Evolutionary conservation across 2,329 filamentous ascomycete genomes (phyloP).

Genomic region (Colletotrichum phormii): DNA sequence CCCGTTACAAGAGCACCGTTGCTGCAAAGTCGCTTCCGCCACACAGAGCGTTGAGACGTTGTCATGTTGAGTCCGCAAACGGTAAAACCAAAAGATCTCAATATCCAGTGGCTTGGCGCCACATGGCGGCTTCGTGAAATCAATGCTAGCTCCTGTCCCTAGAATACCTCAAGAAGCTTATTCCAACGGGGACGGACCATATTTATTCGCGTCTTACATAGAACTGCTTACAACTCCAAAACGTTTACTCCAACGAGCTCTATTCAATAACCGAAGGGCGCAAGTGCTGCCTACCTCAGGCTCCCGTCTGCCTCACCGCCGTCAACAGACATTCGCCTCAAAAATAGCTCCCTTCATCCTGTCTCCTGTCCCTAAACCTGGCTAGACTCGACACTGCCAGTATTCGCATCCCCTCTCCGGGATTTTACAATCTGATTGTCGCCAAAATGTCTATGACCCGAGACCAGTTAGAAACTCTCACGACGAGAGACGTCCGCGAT

Average conservation of each 20-base stretch:
- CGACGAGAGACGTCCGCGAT: constrained; percentile 53
- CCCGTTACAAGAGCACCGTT: not conserved
- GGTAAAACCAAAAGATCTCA: not conserved
- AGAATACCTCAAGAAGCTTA: not conserved
- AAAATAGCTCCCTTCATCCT: not conserved
- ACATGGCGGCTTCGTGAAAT: not conserved
- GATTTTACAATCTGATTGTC: no score
- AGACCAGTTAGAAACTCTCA: constrained; percentile 43
- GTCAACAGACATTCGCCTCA: not conserved
- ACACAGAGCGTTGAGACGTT: not conserved
- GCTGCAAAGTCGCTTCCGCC: not conserved
- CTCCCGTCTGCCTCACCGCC: not conserved
- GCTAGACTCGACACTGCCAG: not conserved
- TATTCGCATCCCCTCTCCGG: not conserved
- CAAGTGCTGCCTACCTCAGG: not conserved
- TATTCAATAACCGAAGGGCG: not conserved
- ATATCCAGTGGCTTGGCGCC: not conserved
- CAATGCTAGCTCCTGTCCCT: no score
- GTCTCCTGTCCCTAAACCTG: no score
- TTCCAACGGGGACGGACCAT: not conserved
- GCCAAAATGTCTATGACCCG: not conserved
- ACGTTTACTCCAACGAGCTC: not conserved
- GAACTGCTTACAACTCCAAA: not conserved
- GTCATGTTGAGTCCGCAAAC: not conserved
- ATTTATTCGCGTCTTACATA: not conserved